Evolutionary conservation across 495 filamentous ascomycete species (phyloP).

Genomic region (Cryomyces antarcticus): DNA sequence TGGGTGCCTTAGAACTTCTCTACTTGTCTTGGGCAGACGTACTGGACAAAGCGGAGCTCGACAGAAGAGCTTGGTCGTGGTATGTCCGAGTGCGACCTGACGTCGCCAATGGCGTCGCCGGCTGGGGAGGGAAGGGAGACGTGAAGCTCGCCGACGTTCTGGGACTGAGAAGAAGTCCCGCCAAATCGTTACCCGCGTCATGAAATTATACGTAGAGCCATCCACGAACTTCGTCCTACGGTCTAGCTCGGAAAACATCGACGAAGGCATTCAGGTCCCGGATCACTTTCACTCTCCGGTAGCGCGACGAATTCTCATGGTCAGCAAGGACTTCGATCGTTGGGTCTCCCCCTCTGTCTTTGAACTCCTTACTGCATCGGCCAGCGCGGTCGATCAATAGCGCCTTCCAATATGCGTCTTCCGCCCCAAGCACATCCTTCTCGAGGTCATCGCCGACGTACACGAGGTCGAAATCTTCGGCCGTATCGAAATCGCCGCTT

Average conservation of each 20-base stretch:
- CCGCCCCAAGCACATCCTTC: constrained; percentile 42
- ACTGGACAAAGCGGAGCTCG: constrained; percentile 39
- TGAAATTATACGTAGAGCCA: too few relatives aligned
- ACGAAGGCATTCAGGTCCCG: too few relatives aligned
- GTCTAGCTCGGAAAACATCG: too few relatives aligned
- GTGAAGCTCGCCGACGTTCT: constrained; percentile 47
- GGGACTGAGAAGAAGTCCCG: constrained; percentile 26
- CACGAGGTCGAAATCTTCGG: constrained; percentile 26
- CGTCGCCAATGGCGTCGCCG: constrained; percentile 46
- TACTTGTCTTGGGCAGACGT: constrained; percentile 47
- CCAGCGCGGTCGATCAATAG: constrained; percentile 25
- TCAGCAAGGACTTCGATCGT: too few relatives aligned
- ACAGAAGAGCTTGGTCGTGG: constrained; percentile 60
- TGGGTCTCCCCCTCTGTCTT: too few relatives aligned
- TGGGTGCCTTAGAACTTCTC: constrained; percentile 45
- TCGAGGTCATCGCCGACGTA: constrained; percentile 48
- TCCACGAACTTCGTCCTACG: too few relatives aligned
- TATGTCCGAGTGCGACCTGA: constrained; percentile 55
- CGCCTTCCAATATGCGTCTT: constrained; percentile 41
- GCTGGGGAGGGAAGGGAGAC: constrained; percentile 64
- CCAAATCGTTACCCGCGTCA: too few relatives aligned
- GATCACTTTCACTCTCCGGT: too few relatives aligned
- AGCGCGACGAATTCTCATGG: too few relatives aligned
- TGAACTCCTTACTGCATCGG: too few relatives aligned
- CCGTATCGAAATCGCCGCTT: not conserved